Conservation (phyloP, 2,329 filamentous ascomycete species). For the Paramyrothecium roridum region DNA sequence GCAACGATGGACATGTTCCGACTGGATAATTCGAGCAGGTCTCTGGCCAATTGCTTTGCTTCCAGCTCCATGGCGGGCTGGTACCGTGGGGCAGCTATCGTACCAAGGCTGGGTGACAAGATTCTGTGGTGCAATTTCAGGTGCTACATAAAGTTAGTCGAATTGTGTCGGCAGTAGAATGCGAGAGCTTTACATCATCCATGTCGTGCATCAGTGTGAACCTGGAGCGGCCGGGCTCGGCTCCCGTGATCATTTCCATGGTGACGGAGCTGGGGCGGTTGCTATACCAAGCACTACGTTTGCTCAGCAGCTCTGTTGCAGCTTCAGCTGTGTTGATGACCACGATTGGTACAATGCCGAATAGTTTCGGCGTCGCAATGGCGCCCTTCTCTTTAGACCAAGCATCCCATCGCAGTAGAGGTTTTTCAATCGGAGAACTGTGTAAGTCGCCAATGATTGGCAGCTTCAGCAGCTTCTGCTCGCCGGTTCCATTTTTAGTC, state of each 20-base stretch:
- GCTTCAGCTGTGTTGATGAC: slow-evolving; percentile 14
- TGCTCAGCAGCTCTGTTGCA: slow-evolving; percentile 13
- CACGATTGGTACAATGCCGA: slow-evolving; percentile 14
- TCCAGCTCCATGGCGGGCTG: slow-evolving; percentile 15
- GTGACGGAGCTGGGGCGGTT: slow-evolving; percentile 14
- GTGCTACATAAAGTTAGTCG: slow-evolving; percentile 7
- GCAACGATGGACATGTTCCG: not conserved
- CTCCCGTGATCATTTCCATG: slow-evolving; percentile 19
- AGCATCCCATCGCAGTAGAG: slow-evolving; percentile 13
- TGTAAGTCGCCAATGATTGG: not conserved
- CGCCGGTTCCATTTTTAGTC: too few relatives aligned
- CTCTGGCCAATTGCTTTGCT: slow-evolving; percentile 32
- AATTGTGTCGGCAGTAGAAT: too few relatives aligned
- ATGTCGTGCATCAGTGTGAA: slow-evolving; percentile 16
- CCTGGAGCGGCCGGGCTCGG: slow-evolving; percentile 11
- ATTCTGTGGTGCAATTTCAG: slow-evolving; percentile 33
- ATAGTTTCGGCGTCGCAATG: slow-evolving; percentile 12
- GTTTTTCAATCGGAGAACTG: slow-evolving; percentile 12
- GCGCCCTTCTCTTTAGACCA: slow-evolving; percentile 11
- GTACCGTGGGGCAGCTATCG: slow-evolving; percentile 26
- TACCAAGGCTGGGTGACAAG: slow-evolving; percentile 25
- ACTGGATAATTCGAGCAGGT: slow-evolving; percentile 29
- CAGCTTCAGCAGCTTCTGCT: too few relatives aligned
- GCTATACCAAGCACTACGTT: slow-evolving; percentile 15
- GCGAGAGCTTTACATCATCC: not conserved